Evolutionary conservation across 1,284 basidiomycete genomes (phyloP), one percentile per base, ranked within the genome.

Genomic region (Trichosporon faecale): DNA sequence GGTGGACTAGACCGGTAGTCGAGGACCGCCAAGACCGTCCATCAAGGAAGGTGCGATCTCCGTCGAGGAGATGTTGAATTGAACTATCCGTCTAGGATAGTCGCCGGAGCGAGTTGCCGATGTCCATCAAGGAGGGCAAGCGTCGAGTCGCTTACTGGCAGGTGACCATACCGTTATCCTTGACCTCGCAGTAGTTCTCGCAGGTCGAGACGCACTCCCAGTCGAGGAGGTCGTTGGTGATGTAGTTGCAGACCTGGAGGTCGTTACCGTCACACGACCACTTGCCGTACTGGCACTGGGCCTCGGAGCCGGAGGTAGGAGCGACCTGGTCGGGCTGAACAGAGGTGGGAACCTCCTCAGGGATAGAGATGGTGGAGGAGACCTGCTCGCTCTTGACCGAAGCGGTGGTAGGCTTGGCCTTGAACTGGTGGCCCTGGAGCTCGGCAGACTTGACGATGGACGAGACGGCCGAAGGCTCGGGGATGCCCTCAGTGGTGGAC

Each of bases 221-320:
- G 33, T 66, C 72, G 29, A 74, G 68, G 8, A 64, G 27, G 31
- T 63, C 55, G 35, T 49, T 52, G 21, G 72, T 33, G 40, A 64
- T 66, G 65, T 73, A 74, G 67, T 74, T 76, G 73, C 78, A 79
- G 16, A 79, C 73, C 68, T 77, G 71, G 65, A 79, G 66, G 14
- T 21, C 21, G 0, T 72, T 66, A 29, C 74, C 75, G 49, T 68
- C 49, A 67, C 78, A 79, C 52, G 74, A 73, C 78, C 78, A 79
- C 31, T 70, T 70, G 64, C 78, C 78, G 69, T 66, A 79, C 5
- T 61, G 66, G 70, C 78, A 79, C 33, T 21, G n/a, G 25, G 35
- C 33, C 37, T 16, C 60, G 61, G 64, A 33, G 55, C 18, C 64
- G 46, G 68, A 31, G 16, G 57, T 64, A 66, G 66, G 49, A 64